phyloP scores from a whole-genome alignment of 805 yeast genomes.

The Torulaspora indica region DNA sequence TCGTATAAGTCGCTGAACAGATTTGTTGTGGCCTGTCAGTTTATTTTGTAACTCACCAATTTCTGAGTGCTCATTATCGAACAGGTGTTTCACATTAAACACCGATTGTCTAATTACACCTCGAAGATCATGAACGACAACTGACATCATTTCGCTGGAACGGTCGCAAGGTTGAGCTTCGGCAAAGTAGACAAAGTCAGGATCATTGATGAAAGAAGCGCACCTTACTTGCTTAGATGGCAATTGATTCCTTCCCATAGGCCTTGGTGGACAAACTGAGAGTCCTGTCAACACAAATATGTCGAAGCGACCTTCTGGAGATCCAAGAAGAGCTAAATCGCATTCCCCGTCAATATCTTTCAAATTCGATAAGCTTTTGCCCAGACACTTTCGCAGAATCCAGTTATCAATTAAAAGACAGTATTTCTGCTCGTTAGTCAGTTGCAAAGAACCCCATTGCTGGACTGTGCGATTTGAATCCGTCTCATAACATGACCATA shows the following conservation, averaged over 20 bases:
- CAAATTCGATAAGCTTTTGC: slow-evolving; percentile 3
- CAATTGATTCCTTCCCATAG: slow-evolving; percentile 42
- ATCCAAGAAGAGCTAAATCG: slow-evolving; percentile 42
- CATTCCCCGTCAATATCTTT: slow-evolving; percentile 29
- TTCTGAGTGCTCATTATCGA: slow-evolving; percentile 11
- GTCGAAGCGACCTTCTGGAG: slow-evolving; percentile 40
- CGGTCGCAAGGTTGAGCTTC: slow-evolving; percentile 33
- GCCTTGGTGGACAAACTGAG: slow-evolving; percentile 51
- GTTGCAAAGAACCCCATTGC: slow-evolving; percentile 49
- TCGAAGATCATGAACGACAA: slow-evolving; percentile 44
- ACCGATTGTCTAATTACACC: slow-evolving; percentile 38
- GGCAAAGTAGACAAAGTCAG: slow-evolving; percentile 37
- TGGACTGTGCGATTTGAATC: slow-evolving; percentile 50
- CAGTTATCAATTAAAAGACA: slow-evolving; percentile 42
- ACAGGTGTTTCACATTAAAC: slow-evolving; percentile 25
- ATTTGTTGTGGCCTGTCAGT: slow-evolving; percentile 82
- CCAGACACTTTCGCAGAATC: slow-evolving; percentile 32
- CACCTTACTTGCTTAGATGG: slow-evolving; percentile 23
- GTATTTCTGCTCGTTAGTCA: slow-evolving; percentile 29
- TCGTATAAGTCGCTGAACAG: slow-evolving; percentile 61
- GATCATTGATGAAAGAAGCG: slow-evolving; percentile 31
- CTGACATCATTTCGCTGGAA: slow-evolving; percentile 34
- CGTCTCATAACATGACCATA: slow-evolving; percentile 64
- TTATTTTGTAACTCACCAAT: slow-evolving; percentile 44
- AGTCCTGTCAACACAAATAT: slow-evolving; percentile 49